Evolutionary conservation across 345 rosid species (phyloP), one percentile per base, ranked within the genome.

Genomic region (Populus pruinosa): DNA sequence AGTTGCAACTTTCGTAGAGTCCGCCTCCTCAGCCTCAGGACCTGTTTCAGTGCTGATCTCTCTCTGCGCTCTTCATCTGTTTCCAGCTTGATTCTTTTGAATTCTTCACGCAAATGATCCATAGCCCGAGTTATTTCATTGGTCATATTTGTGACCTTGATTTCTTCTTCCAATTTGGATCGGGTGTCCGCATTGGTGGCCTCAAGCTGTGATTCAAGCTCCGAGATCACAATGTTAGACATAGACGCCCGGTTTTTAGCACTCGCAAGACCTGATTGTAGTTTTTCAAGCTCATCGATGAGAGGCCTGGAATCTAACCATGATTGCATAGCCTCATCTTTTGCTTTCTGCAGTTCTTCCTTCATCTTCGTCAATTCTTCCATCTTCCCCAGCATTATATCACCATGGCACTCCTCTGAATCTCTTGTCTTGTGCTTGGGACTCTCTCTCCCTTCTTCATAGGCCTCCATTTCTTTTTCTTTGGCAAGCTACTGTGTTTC

Each of bases 241-340:
- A 83, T 77, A 5, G 89, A 85, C 44, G 39, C n/a, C 38, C 79
- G 80, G 73, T 84, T 84, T 39, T 79, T 81, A 43, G 87, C 82
- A 33, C 67, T 79, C 25, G 76, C 78, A 5, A 87, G 82, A 5
- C 47, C 83, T 4, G 87, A 70, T 77, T 87, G 86, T 5, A 80
- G 81, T 64, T 78, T 86, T 74, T 90, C 91, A 17, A 90, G 91
- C 82, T 87, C 86, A 53, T 87, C 88, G 27, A 86, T 85, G 5
- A 88, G 76, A 25, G 91, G 94, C 76, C 64, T 82, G 76, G 94
- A 90, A 29, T 88, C 89, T 27, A 87, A 41, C 90, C 90, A 90
- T 11, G 90, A 88, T 53, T 85, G 87, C 75, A 73, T 86, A 0
- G 89, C 86, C 0, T 31, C 23, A 12, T 88, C 91, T 67, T 72